Evolutionary conservation across 2,329 filamentous ascomycete genomes (phyloP).

Genomic region (Aspergillus ibericus): DNA sequence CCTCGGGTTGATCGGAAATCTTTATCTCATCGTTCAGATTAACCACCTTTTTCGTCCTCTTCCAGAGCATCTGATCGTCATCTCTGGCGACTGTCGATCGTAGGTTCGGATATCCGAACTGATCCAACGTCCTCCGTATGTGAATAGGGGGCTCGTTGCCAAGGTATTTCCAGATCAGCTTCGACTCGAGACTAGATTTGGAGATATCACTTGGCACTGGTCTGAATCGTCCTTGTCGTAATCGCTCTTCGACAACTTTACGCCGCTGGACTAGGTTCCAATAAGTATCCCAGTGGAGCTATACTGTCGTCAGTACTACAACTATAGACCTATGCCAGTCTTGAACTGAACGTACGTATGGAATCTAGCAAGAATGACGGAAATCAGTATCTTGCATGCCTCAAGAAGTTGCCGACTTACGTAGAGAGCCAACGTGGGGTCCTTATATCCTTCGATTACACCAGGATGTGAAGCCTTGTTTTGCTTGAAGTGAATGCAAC

Average conservation of each 20-base stretch:
- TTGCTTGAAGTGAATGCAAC: conserved; percentile 35
- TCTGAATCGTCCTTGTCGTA: conserved; percentile 55
- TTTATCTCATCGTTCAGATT: conserved; percentile 41
- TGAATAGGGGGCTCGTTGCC: conserved; percentile 63
- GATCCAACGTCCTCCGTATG: conserved; percentile 62
- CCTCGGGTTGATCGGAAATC: conserved; percentile 40
- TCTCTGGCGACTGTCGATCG: conserved; percentile 62
- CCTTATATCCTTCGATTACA: conserved; percentile 11
- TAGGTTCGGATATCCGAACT: conserved; percentile 63
- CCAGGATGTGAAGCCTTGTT: conserved; percentile 20
- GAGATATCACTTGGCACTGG: conserved; percentile 58
- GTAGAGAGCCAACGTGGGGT: conserved; percentile 32
- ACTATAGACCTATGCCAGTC: fast-evolving
- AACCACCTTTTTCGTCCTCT: conserved; percentile 56
- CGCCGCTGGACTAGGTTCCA: conserved; percentile 58
- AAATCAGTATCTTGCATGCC: conserved; percentile 5
- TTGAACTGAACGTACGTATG: conserved; percentile 26
- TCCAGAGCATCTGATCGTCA: conserved; percentile 68
- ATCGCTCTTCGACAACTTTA: conserved; percentile 54
- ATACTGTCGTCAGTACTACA: background rate
- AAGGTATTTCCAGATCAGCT: conserved; percentile 64
- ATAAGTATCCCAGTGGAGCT: conserved; percentile 67
- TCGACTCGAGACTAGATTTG: conserved; percentile 56
- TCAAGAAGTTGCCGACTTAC: conserved; percentile 18
- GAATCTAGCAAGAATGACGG: conserved; percentile 17